Percentiles rank a stretch among this genome's conserved stretches.
Evolutionary conservation across 805 yeast species (phyloP).

Genomic region (Yarrowia phangngaensis): DNA sequence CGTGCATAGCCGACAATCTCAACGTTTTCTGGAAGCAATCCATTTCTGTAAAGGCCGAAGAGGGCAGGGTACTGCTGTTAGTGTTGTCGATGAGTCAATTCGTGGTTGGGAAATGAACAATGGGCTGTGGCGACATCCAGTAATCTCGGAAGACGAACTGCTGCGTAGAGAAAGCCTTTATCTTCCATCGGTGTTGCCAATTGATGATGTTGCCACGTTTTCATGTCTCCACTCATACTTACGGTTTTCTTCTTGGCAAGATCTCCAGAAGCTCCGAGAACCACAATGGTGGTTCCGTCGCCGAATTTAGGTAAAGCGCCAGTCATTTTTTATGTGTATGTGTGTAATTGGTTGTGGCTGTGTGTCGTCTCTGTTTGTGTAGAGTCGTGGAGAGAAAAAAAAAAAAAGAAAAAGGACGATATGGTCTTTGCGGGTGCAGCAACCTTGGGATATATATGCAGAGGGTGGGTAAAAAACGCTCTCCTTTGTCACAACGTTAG

Average conservation of each 20-base stretch:
- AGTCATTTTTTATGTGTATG: conserved; percentile 15
- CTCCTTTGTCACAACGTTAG: conserved; percentile 23
- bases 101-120: no score
- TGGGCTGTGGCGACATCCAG: no score
- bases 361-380: no score
- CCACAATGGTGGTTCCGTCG: conserved; percentile 67
- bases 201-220: no score
- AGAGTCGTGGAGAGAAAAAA: background rate
- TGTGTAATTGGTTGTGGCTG: background rate
- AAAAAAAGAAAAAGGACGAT: conserved; percentile 4
- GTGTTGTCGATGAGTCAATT: no score
- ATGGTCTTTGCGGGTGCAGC: conserved; percentile 22
- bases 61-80: conserved; percentile 42
- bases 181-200: no score
- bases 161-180: no score
- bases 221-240: no score
- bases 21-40: conserved; percentile 64
- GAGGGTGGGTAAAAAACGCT: conserved; percentile 23
- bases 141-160: no score
- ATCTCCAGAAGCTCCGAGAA: conserved; percentile 94
- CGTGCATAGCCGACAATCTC: conserved; percentile 91
- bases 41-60: conserved; percentile 55
- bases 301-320: conserved; percentile 44
- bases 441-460: conserved; percentile 27
- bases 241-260: conserved; percentile 86